Base-by-base conservation (phyloP, 2,329 filamentous ascomycete species). In the Capronia americana region DNA sequence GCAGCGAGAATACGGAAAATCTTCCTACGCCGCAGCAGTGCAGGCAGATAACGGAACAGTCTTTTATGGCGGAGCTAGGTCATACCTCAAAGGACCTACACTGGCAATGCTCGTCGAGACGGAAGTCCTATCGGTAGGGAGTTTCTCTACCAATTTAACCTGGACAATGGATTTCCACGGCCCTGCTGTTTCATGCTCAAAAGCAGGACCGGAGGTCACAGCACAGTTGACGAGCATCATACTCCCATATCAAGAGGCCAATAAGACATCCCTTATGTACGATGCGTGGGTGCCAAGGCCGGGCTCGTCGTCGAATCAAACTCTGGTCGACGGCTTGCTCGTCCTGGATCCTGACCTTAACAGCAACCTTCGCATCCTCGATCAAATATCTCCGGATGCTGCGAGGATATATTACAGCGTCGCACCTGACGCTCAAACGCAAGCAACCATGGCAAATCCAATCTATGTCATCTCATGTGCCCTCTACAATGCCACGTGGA, bases 321-420 rank as follows among this genome's bases (percentile, higher is more conserved):
- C 57, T 20, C 41, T 51, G 2, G 57, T 60, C 41, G 57, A 60
- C 12, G 57, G 57, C 14, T 38, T 24, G 57, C 41, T 60, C n/a
- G 46, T 60, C 24, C 24, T 60, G 7, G 57, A 60, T 34, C 28
- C 38, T 3, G 57, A 60, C 41, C 2, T 24, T 6, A 60, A 60
- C 24, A 48, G 57, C 41, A 51, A 60, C 46, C 57, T 60, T 20
- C 57, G 57, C 23, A 63, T 57, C 28, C 61, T 63, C 17, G 61
- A 63, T 38, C 50, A 56, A 14, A 63, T 24, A 14, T 63, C 61
- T 3, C 24, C 38, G 3, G 61, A 63, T 32, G 53, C 61, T 28
- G 53, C 61, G 14, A 32, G 20, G 34, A 63, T 63, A 17, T 63
- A 50, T 34, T 60, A 60, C 46, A 60, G 41, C 41, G 11, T 60